phyloP scores from a whole-genome alignment of 2,329 filamentous ascomycete genomes.

The Paecilomyces sp. region DNA sequence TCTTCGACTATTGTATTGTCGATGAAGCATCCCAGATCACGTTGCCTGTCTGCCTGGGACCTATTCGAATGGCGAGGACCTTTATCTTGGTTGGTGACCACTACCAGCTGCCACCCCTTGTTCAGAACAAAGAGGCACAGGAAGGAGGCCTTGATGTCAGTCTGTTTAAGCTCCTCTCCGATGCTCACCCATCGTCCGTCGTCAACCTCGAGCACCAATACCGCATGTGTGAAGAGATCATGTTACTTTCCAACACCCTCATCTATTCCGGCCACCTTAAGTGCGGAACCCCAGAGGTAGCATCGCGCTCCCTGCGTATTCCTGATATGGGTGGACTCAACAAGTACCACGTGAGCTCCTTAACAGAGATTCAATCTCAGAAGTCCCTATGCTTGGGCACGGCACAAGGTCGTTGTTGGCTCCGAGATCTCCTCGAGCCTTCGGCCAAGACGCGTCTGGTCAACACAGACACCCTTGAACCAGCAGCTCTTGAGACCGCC shows the following conservation, averaged over 20 bases:
- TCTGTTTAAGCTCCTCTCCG: slow-evolving; percentile 88
- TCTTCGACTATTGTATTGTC: slow-evolving; percentile 97
- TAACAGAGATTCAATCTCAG: slow-evolving; percentile 12
- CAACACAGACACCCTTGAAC: slow-evolving; percentile 72
- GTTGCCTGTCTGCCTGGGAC: slow-evolving; percentile 85
- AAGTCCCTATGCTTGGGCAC: slow-evolving; percentile 51
- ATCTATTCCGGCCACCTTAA: slow-evolving; percentile 90
- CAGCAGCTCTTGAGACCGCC: slow-evolving; percentile 54
- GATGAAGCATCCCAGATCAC: slow-evolving; percentile 98
- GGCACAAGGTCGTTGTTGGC: slow-evolving; percentile 58
- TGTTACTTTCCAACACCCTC: slow-evolving; percentile 84
- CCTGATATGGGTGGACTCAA: slow-evolving; percentile 58
- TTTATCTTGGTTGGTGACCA: slow-evolving; percentile 97
- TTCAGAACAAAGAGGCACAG: slow-evolving; percentile 83
- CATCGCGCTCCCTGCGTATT: slow-evolving; percentile 60
- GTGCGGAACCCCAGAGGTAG: slow-evolving; percentile 74
- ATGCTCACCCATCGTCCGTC: slow-evolving; percentile 77
- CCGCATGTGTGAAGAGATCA: slow-evolving; percentile 96
- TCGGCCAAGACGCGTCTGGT: slow-evolving; percentile 73
- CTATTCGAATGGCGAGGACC: slow-evolving; percentile 83
- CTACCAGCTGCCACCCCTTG: slow-evolving; percentile 88
- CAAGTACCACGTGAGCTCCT: slow-evolving; percentile 45
- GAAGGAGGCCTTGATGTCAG: slow-evolving; percentile 84
- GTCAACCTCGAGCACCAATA: slow-evolving; percentile 94
- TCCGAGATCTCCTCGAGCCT: slow-evolving; percentile 63